Evolutionary conservation across 2,329 filamentous ascomycete genomes (phyloP).

Genomic region (Bipolaris sorokiniana): DNA sequence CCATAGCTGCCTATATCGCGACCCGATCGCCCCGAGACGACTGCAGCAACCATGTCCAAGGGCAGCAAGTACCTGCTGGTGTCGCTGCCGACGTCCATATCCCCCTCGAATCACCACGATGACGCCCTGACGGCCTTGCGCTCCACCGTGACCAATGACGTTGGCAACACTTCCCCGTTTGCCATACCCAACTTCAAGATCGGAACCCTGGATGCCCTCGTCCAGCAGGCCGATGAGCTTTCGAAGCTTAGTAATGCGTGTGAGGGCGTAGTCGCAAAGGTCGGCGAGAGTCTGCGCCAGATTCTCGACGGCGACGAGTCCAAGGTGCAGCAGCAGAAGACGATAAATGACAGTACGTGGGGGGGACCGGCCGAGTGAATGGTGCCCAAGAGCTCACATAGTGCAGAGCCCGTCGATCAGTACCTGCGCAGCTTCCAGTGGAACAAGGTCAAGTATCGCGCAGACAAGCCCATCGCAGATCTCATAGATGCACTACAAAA

Average conservation of each 20-base stretch:
- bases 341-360: slow-evolving; percentile 81
- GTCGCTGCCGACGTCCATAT: slow-evolving; percentile 86
- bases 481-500: slow-evolving; percentile 88
- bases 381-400: slow-evolving; percentile 7
- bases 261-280: slow-evolving; percentile 83
- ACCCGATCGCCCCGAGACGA: slow-evolving; percentile 17
- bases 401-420: slow-evolving; percentile 87
- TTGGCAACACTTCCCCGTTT: slow-evolving; percentile 78
- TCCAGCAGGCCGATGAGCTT: slow-evolving; percentile 95
- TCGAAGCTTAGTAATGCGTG: slow-evolving; percentile 83
- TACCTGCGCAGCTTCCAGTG: slow-evolving; percentile 89
- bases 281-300: slow-evolving; percentile 81
- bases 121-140: slow-evolving; percentile 81
- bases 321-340: slow-evolving; percentile 84
- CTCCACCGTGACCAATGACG: slow-evolving; percentile 73
- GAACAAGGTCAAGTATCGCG: slow-evolving; percentile 98
- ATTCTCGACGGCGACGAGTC: slow-evolving; percentile 85
- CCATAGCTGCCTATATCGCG: slow-evolving; percentile 26
- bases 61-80: slow-evolving; percentile 78
- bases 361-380: not conserved
- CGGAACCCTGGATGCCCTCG: slow-evolving; percentile 90
- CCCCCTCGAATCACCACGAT: slow-evolving; percentile 78
- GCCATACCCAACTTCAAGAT: slow-evolving; percentile 95
- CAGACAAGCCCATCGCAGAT: slow-evolving; percentile 87
- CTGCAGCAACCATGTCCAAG: slow-evolving; percentile 50